Evolutionary conservation across 2,329 filamentous ascomycete species (phyloP).

Genomic region (Magnaporthiopsis rhizophila): DNA sequence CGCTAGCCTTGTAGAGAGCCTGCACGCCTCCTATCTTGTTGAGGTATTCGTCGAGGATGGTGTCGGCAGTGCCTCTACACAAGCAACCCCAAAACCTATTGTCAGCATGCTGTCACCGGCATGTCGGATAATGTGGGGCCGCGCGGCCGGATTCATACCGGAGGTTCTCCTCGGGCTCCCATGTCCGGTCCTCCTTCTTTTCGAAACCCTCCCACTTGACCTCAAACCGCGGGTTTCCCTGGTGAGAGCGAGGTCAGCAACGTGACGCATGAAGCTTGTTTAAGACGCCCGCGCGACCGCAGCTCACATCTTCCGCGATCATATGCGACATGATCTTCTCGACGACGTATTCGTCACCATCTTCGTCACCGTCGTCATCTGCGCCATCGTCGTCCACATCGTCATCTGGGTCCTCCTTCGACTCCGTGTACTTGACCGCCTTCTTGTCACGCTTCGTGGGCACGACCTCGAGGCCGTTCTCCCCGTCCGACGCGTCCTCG

Average conservation of each 20-base stretch:
- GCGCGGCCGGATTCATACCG: constrained; percentile 28
- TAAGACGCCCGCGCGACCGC: constrained; percentile 15
- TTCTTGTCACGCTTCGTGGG: constrained; percentile 12
- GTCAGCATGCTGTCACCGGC: neutral
- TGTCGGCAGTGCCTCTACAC: constrained; percentile 45
- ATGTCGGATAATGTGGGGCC: neutral
- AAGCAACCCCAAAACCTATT: constrained; percentile 5
- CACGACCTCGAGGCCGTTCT: constrained; percentile 17
- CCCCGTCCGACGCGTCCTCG: constrained; percentile 30
- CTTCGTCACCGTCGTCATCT: constrained; percentile 26
- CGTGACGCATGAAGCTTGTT: neutral
- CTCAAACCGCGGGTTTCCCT: constrained; percentile 52
- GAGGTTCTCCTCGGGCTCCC: constrained; percentile 71
- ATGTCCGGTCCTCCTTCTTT: constrained; percentile 61
- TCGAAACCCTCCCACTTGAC: constrained; percentile 80
- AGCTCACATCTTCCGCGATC: constrained; percentile 43
- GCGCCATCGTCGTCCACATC: constrained; percentile 21
- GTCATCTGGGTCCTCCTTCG: constrained; percentile 15
- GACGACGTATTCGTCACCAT: constrained; percentile 52
- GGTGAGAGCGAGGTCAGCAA: constrained; percentile 5
- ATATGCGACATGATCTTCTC: constrained; percentile 64
- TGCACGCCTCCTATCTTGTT: constrained; percentile 54
- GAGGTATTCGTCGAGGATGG: constrained; percentile 59
- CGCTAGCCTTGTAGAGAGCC: constrained; percentile 41
- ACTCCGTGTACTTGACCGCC: constrained; percentile 26